Evolutionary conservation across 179 eudicot species (phyloP), one percentile per base, ranked within the genome.

Genomic region (Beta lomatogona): DNA sequence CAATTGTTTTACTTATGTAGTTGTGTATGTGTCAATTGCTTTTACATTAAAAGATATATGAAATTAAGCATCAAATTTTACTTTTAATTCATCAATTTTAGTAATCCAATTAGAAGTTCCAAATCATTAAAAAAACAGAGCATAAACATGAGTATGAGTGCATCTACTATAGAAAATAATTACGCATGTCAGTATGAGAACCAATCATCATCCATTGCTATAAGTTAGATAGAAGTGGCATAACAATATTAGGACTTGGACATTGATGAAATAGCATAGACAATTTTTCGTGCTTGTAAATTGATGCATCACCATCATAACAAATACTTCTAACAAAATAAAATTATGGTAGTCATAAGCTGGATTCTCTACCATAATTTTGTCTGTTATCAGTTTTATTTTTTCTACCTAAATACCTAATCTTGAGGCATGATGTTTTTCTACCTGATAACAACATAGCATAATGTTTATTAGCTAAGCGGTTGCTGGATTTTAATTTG

Each of bases 261-360:
- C 53, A 77, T 63, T 63, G 59, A 68, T 25, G 28, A 25, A 25
- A 69, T 48, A 68, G 45, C 76, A 70, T 12, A 77, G 63, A 58
- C 75, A 79, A 73, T 64, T 68, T 50, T 58, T 59, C 61, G 67
- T 71, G 73, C 66, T 76, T 74, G 52, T 28, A 28, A n/a, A 31
- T 45, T 64, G 69, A 73, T 52, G 73, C 77, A 80, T 75, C 81
- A 71, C 81, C 48, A 63, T 71, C 81, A 77, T 48, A 71, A 82
- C 31, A 80, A 73, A 72, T 16, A 11, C 63, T 65, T 50, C 57
- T 77, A 44, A 80, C 67, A 11, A 64, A 44, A 53, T n/a, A 76
- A 58, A 28, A 3, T 3, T 77, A 48, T 76, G 71, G 53, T 76
- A 52, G 60, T 76, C 75, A 76, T 59, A 14, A 60, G 25, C 53